A percentile compares a stretch with the other conserved stretches of the same genome.
These are phyloP conservation scores for Scenedesmus sp. DNA, from an alignment of 163 green algal genomes.

Conservation along the genomic window DNA sequence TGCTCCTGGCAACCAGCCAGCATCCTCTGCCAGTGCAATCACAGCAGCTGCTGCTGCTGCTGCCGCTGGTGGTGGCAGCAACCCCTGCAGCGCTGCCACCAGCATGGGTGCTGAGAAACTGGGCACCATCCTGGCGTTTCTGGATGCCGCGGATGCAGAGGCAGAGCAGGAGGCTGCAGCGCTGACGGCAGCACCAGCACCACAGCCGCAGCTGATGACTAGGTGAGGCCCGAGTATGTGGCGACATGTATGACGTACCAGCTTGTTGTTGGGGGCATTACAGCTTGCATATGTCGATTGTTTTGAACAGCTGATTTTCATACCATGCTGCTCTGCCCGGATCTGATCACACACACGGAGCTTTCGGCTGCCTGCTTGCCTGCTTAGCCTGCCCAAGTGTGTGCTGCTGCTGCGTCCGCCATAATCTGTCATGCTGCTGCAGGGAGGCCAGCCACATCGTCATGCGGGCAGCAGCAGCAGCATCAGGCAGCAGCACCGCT, in stretches of 20 bases:
- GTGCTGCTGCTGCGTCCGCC: not conserved
- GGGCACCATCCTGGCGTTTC: conserved; percentile 65
- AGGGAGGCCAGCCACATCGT: conserved; percentile 12
- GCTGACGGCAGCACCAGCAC: not conserved
- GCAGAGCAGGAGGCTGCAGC: conserved; percentile 53
- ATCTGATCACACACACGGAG: no score
- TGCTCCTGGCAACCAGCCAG: not conserved
- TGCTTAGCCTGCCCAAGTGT: not conserved
- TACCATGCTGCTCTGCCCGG: no score
- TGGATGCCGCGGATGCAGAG: conserved; percentile 71
- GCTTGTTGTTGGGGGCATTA: no score
- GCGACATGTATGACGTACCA: no score
- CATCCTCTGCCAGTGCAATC: no score
- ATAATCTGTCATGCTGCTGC: not conserved
- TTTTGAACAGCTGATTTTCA: no score
- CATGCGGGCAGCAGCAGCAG: conserved; percentile 12
- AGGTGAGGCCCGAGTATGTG: not conserved
- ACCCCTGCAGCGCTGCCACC: not conserved
- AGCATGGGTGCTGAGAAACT: conserved; percentile 67
- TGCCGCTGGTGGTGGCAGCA: not conserved
- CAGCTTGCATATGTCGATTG: no score
- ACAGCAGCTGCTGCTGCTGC: not conserved
- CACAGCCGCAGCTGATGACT: not conserved
- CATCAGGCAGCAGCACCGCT: conserved; percentile 10
- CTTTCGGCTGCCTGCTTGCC: not conserved